These are phyloP conservation scores for Blakeslea trispora DNA, from an alignment of 371 early-diverging fungal genomes.

Conservation along the genomic window DNA sequence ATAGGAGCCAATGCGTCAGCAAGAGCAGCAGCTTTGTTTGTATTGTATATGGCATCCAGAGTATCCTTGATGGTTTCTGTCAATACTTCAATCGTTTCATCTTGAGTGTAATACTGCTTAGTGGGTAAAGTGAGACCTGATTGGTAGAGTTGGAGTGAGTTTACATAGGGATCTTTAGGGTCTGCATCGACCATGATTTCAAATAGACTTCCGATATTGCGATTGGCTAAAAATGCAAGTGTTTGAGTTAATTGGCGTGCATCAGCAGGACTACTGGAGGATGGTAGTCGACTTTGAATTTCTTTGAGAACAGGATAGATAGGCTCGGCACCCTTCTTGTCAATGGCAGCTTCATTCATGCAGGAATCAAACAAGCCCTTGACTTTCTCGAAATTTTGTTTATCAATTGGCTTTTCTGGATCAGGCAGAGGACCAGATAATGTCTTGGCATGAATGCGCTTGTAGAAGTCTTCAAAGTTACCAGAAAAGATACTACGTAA, in stretches of 20 bases:
- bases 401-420: slow-evolving; percentile 40
- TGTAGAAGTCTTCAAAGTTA: slow-evolving; percentile 40
- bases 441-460: slow-evolving; percentile 12
- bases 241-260: slow-evolving; percentile 19
- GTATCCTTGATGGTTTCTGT: slow-evolving; percentile 38
- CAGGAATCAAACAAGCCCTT: slow-evolving; percentile 54
- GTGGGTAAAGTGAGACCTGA: slow-evolving; percentile 58
- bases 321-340: slow-evolving; percentile 48
- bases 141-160: slow-evolving; percentile 48
- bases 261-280: slow-evolving; percentile 5
- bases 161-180: slow-evolving; percentile 46
- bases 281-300: slow-evolving; percentile 27
- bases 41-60: slow-evolving; percentile 21
- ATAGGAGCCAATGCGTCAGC: not conserved
- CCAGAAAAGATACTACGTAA: slow-evolving; percentile 52
- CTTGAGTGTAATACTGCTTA: slow-evolving; percentile 58
- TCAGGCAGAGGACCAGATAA: slow-evolving; percentile 24
- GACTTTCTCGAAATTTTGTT: slow-evolving; percentile 54
- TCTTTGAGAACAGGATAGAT: slow-evolving; percentile 42
- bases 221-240: slow-evolving; percentile 16
- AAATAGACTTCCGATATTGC: slow-evolving; percentile 19
- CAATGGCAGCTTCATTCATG: slow-evolving; percentile 57
- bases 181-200: slow-evolving; percentile 37
- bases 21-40: not conserved
- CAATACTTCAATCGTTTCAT: slow-evolving; percentile 27